A percentile compares a stretch with the other conserved stretches of the same genome.
phyloP scores from a whole-genome alignment of 441 rosid species.

The Gossypium davidsonii region DNA sequence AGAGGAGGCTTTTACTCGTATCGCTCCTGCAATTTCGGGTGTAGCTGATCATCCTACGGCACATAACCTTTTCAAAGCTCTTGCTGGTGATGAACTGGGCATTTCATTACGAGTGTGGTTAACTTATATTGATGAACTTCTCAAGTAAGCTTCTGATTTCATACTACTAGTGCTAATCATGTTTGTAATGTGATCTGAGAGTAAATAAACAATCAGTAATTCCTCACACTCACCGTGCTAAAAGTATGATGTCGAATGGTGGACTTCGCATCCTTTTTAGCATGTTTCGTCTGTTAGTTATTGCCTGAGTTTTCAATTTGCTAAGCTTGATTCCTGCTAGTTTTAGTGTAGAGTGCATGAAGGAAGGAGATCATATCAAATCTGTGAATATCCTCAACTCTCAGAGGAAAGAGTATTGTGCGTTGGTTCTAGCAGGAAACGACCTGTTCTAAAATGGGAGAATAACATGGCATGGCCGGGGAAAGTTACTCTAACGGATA shows the following conservation, averaged over 20 bases:
- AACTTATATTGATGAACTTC: slow-evolving; percentile 72
- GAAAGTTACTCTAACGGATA: slow-evolving; percentile 72
- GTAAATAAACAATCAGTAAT: not conserved
- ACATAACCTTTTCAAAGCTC: slow-evolving; percentile 78
- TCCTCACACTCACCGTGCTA: not conserved
- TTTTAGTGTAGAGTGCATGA: slow-evolving; percentile 79
- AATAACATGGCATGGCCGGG: slow-evolving; percentile 97
- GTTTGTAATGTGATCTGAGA: not conserved
- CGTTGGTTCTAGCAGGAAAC: slow-evolving; percentile 74
- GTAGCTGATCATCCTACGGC: slow-evolving; percentile 84
- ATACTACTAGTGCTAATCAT: not conserved
- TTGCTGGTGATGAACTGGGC: slow-evolving; percentile 57
- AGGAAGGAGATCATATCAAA: slow-evolving; percentile 65
- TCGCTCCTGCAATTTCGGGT: slow-evolving; percentile 84
- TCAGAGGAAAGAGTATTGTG: slow-evolving; percentile 69
- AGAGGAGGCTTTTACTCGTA: slow-evolving; percentile 79
- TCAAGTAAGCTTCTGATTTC: slow-evolving; percentile 58
- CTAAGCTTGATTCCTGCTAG: slow-evolving; percentile 28
- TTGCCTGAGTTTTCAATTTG: not conserved
- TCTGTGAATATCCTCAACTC: slow-evolving; percentile 41
- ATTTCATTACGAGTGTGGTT: slow-evolving; percentile 73
- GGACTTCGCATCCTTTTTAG: not conserved
- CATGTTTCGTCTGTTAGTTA: not conserved
- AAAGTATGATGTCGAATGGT: not conserved
- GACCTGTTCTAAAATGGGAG: slow-evolving; percentile 93